A percentile compares a stretch with the other conserved stretches of the same genome.
Evolutionary conservation across 768 basidiomycete species (phyloP).

Genomic region (Phaffia australis): DNA sequence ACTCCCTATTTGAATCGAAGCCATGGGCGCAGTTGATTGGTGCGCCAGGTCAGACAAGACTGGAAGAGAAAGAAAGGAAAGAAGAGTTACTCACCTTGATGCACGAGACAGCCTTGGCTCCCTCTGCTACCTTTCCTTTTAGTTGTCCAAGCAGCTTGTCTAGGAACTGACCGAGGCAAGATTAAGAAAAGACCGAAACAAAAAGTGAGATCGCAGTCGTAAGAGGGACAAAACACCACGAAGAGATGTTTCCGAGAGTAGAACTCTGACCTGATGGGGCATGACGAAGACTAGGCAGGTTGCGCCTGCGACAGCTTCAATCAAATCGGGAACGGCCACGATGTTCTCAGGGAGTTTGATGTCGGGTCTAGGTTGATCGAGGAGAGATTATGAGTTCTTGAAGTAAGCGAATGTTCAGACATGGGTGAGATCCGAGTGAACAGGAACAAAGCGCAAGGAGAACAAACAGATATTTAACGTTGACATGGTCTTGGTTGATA

Average conservation of each 20-base stretch:
- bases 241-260: neutral
- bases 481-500: conserved; percentile 43
- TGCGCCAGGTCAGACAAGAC: neutral
- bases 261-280: conserved; percentile 40
- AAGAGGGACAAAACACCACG: neutral
- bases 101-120: conserved; percentile 40
- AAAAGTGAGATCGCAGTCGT: neutral
- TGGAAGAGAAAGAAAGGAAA: neutral
- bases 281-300: conserved; percentile 43
- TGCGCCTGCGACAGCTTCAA: conserved; percentile 40
- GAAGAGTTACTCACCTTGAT: conserved; percentile 38
- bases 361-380: conserved; percentile 30
- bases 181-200: neutral
- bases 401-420: neutral
- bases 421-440: neutral
- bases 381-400: neutral
- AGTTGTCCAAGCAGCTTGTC: conserved; percentile 38
- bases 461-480: conserved; percentile 37
- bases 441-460: neutral
- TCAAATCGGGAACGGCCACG: conserved; percentile 40
- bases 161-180: conserved; percentile 37
- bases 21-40: neutral
- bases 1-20: conserved; percentile 37
- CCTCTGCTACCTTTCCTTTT: conserved; percentile 38
- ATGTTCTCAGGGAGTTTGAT: conserved; percentile 40